These are phyloP conservation scores for Phytophthora foliorum DNA, from an alignment of 352 stramenopile species.

Conservation along the genomic window DNA sequence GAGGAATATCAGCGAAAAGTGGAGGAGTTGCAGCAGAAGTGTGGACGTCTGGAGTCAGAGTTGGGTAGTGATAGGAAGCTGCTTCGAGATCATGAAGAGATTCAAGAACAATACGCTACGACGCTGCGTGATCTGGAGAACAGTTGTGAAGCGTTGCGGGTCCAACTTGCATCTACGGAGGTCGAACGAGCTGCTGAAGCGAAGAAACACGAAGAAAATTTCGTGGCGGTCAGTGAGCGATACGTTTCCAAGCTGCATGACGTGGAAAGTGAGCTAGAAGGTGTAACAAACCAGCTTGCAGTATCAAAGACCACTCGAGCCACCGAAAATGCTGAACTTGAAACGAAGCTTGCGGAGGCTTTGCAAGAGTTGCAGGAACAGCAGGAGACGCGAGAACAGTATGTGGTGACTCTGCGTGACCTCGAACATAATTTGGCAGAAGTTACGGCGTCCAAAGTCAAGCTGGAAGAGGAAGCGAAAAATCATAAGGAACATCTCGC, in stretches of 20 bases:
- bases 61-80: conserved; percentile 22
- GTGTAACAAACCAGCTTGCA: conserved; percentile 6
- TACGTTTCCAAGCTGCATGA: not conserved
- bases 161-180: conserved; percentile 11
- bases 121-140: conserved; percentile 18
- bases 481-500: conserved; percentile 6
- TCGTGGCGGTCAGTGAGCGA: conserved; percentile 1
- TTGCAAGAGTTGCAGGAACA: conserved; percentile 4
- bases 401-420: not conserved
- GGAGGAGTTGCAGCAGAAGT: conserved; percentile 21
- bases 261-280: conserved; percentile 8
- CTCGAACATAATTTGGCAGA: conserved; percentile 6
- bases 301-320: not conserved
- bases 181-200: conserved; percentile 6
- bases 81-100: conserved; percentile 14
- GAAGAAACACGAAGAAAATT: conserved; percentile 5
- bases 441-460: conserved; percentile 5
- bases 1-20: conserved; percentile 14
- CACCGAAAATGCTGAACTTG: not conserved
- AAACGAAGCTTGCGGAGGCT: conserved; percentile 2
- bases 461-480: conserved; percentile 7
- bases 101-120: not conserved
- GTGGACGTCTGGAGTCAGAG: conserved; percentile 16
- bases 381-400: not conserved
- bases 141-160: conserved; percentile 15